Conservation (phyloP, 1,284 basidiomycete genomes). For the Boletellus deceptivus region DNA sequence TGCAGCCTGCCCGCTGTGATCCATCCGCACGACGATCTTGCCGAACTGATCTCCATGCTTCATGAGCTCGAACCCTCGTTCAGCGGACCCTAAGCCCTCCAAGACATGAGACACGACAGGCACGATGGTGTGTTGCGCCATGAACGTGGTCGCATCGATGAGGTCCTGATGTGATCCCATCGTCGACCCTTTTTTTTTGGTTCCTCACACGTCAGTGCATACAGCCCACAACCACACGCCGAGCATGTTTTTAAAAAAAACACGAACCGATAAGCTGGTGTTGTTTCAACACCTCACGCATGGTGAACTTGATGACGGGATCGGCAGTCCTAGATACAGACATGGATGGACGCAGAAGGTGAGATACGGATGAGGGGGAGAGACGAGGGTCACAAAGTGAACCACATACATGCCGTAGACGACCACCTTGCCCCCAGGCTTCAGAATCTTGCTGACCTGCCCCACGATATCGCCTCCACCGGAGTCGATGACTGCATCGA, state of each 20-base stretch:
- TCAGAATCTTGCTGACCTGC: conserved; percentile 59
- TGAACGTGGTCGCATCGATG: conserved; percentile 67
- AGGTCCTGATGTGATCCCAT: conserved; percentile 86
- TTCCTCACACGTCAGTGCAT: conserved; percentile 13
- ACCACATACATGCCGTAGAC: conserved; percentile 72
- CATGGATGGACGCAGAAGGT: conserved; percentile 13
- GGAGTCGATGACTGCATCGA: conserved; percentile 80
- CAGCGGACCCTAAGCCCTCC: conserved; percentile 64
- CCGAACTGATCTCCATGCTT: conserved; percentile 68
- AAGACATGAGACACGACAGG: conserved; percentile 77
- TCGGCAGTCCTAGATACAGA: conserved; percentile 59
- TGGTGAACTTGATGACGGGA: conserved; percentile 65
- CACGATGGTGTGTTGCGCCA: conserved; percentile 64
- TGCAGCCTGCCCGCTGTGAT: conserved; percentile 21
- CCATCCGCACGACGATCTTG: conserved; percentile 63
- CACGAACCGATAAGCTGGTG: conserved; percentile 68
- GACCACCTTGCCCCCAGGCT: conserved; percentile 69
- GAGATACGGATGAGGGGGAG: neutral
- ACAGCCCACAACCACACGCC: neutral
- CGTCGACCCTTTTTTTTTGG: conserved; percentile 59
- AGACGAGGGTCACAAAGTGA: neutral
- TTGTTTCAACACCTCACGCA: conserved; percentile 80
- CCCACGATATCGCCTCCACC: conserved; percentile 75
- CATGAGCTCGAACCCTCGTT: conserved; percentile 71
- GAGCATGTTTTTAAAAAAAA: neutral